phyloP scores from a whole-genome alignment of 306 rosid species.

The Fragaria iinumae region DNA sequence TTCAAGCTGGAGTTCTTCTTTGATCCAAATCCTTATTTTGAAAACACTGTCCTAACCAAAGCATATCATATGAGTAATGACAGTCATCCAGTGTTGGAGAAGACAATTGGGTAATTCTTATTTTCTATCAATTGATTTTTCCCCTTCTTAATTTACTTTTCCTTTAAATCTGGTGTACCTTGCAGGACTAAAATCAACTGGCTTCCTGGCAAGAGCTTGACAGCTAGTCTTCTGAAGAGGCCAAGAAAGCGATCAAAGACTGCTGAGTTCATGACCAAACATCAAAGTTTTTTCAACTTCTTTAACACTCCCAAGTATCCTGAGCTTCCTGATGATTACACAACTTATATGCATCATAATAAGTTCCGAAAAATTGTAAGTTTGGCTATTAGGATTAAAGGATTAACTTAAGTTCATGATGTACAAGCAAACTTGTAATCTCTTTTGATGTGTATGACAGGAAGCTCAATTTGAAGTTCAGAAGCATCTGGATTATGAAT shows the following conservation, averaged over 20 bases:
- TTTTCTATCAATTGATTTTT: constrained; percentile 12
- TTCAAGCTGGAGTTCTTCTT: constrained; percentile 76
- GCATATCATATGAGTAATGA: constrained; percentile 70
- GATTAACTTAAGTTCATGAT: background rate
- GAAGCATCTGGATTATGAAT: constrained; percentile 68
- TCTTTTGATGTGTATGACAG: constrained; percentile 23
- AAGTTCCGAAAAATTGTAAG: constrained; percentile 61
- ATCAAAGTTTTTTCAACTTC: constrained; percentile 76
- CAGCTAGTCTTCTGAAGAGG: constrained; percentile 71
- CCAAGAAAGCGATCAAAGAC: constrained; percentile 74
- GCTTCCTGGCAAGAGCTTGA: constrained; percentile 67
- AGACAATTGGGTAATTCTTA: constrained; percentile 62
- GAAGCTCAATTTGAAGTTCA: constrained; percentile 63
- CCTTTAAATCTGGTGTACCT: constrained; percentile 11
- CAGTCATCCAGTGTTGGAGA: constrained; percentile 64
- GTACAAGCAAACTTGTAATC: background rate
- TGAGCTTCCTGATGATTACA: constrained; percentile 41
- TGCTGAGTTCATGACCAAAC: constrained; percentile 66
- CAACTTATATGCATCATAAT: constrained; percentile 24
- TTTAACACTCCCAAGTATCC: constrained; percentile 75
- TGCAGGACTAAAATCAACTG: constrained; percentile 76
- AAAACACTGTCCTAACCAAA: constrained; percentile 61
- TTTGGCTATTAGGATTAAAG: background rate
- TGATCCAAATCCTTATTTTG: constrained; percentile 64
- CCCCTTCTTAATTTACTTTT: background rate